Base-by-base conservation (phyloP, 2,329 filamentous ascomycete species). In the Colletotrichum siamense region DNA sequence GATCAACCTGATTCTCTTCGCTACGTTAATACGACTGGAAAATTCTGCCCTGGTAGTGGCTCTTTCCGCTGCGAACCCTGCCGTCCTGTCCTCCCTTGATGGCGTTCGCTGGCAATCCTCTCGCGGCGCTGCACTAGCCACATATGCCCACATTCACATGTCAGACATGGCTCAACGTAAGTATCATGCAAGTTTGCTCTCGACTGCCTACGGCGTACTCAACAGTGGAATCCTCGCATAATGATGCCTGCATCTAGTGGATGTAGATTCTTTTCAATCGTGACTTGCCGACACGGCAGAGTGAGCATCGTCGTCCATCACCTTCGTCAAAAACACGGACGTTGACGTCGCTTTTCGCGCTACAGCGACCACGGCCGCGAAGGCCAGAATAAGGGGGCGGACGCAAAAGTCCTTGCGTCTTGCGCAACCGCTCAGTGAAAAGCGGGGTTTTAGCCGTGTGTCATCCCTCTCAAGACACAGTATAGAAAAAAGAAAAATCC, bases 61-160 rank as follows among this genome's bases (percentile, higher is more conserved):
- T 22, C 30, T 44, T 70, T 55, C n/a, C 66, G 26, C 13, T 28
- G 24, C 32, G 8, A 52, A 44, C 28, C 26, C 49, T 24, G 52
- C 36, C 36, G 36, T 39, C 30, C 49, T 36, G 36, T 39, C 30
- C 49, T 36, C 71, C 61, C 61, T 63, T 64, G 59, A 57, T 57
- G 24, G 65, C 59, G n/a, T 57, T n/a, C 22, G 30, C 22, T 24
- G 24, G 36, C 36, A 39, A 18, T 39, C 16, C 36, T 39, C 36
- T 28, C 26, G 64, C 32, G n/a, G 26, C 36, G 26, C 63, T 52
- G 16, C 73, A 73, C 57, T 44, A 69, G 69, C 69, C 73, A 69
- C 52, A 24, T 73, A 10, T 24, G 55, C 70, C 70, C 73, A 76
- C 52, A 69, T 76, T 76, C 73, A 76, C 73, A 76, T 76, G 73